Conservation (phyloP, 1,284 basidiomycete genomes). For the Trichosporon sp. region DNA sequence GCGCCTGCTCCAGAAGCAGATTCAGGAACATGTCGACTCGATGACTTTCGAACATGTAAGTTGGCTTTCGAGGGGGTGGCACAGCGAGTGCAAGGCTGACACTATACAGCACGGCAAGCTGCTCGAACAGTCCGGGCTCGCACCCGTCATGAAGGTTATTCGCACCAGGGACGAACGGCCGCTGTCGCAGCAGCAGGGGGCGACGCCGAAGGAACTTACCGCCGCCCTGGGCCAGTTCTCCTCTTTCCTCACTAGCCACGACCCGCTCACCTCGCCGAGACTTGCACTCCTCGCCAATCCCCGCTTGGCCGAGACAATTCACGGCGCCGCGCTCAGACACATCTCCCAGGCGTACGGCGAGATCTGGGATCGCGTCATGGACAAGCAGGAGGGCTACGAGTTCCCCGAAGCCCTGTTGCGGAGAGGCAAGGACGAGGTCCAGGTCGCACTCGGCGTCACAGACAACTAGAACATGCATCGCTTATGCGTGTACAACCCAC, state of each 20-base stretch:
- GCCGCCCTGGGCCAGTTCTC: conserved; percentile 45
- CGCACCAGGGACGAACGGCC: conserved; percentile 59
- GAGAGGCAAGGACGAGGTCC: conserved; percentile 53
- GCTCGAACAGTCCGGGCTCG: conserved; percentile 66
- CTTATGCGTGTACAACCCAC: background rate
- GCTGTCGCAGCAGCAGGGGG: conserved; percentile 44
- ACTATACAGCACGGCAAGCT: conserved; percentile 61
- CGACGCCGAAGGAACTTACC: conserved; percentile 43
- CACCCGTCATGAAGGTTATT: conserved; percentile 59
- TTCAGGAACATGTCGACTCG: conserved; percentile 59
- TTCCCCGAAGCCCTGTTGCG: conserved; percentile 78
- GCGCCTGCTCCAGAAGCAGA: conserved; percentile 56
- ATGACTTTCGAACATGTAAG: conserved; percentile 78
- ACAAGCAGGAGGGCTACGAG: conserved; percentile 73
- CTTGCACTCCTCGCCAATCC: conserved; percentile 66
- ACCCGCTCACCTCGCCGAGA: conserved; percentile 54
- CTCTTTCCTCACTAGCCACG: conserved; percentile 48
- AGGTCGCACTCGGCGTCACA: conserved; percentile 47
- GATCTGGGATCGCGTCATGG: conserved; percentile 67
- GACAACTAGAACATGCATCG: conserved; percentile 10
- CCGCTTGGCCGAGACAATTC: conserved; percentile 62
- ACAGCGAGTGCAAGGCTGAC: background rate
- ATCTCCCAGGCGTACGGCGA: conserved; percentile 64
- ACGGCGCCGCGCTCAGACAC: conserved; percentile 63
- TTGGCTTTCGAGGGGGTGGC: conserved; percentile 13